Percentiles rank a stretch among this genome's conserved stretches.
phyloP scores from a whole-genome alignment of 2,329 filamentous ascomycete genomes.

The Rhinocladiella similis region DNA sequence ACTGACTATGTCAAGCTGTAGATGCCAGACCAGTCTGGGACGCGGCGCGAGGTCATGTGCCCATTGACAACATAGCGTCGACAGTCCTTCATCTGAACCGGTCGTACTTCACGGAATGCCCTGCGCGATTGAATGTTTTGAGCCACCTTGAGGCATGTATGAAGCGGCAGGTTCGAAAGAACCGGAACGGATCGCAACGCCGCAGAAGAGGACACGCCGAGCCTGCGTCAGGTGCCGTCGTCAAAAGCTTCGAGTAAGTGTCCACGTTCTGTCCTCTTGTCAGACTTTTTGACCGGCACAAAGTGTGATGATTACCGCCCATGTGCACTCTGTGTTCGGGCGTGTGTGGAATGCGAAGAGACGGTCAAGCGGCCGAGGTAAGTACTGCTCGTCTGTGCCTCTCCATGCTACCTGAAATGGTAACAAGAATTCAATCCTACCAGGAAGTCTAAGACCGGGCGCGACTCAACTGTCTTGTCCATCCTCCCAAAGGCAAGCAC shows the following conservation, averaged over 20 bases:
- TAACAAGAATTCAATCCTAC: neutral
- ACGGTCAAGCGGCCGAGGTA: neutral
- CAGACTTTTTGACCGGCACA: neutral
- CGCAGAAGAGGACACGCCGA: neutral
- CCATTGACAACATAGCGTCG: no score
- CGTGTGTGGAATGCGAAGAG: neutral
- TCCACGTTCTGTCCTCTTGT: neutral
- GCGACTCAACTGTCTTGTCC: neutral
- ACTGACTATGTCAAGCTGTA: no score
- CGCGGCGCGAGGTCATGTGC: no score
- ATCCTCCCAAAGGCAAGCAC: neutral
- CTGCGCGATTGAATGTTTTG: no score
- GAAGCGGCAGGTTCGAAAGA: no score
- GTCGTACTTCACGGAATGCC: no score
- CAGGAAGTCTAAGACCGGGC: neutral
- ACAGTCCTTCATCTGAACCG: no score
- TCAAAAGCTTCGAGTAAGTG: constrained; percentile 2
- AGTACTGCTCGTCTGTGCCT: neutral
- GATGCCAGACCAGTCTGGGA: no score
- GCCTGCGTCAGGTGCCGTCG: constrained; percentile 1
- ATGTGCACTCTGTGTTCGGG: neutral
- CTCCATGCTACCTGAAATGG: neutral
- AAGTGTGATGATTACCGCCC: neutral
- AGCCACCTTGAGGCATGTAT: no score
- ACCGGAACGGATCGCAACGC: neutral